phyloP scores from a whole-genome alignment of 2,329 filamentous ascomycete genomes.

The Grosmannia huntii region DNA sequence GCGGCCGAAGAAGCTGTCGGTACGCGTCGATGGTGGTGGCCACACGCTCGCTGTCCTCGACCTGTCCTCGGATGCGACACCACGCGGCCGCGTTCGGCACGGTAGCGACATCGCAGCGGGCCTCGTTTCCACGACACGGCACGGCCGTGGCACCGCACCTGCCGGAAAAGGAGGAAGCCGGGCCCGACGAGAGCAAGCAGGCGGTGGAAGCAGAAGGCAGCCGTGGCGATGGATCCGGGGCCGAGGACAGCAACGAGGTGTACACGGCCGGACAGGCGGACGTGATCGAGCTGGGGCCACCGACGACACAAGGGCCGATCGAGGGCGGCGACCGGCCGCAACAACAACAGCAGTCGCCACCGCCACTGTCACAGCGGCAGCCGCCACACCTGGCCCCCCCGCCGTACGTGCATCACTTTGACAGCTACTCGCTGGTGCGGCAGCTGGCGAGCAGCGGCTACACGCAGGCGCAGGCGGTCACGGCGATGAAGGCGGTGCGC shows the following conservation, averaged over 20 bases:
- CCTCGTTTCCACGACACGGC: conserved; percentile 42
- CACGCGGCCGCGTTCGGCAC: conserved; percentile 22
- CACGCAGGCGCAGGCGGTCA: conserved; percentile 60
- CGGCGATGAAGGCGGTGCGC: conserved; percentile 85
- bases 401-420: conserved; percentile 90
- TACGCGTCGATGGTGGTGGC: not conserved
- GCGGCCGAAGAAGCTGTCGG: not conserved
- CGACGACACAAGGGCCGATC: conserved; percentile 2
- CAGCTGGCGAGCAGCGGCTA: conserved; percentile 63
- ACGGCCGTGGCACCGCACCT: conserved; percentile 44
- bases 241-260: not conserved
- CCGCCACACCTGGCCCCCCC: conserved; percentile 57
- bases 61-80: not conserved
- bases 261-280: conserved; percentile 2
- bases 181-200: not conserved
- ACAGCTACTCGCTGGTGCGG: conserved; percentile 81
- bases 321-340: not conserved
- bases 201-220: not conserved
- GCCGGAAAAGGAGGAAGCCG: not conserved
- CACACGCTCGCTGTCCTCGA: not conserved
- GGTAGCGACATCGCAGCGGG: conserved; percentile 23
- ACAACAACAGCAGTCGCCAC: not conserved
- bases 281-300: conserved; percentile 13
- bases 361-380: conserved; percentile 12
- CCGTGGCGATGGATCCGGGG: not conserved